These are phyloP conservation scores for Platanthera guangdongensis DNA, from an alignment of 106 monocot species.

Conservation along the genomic window DNA sequence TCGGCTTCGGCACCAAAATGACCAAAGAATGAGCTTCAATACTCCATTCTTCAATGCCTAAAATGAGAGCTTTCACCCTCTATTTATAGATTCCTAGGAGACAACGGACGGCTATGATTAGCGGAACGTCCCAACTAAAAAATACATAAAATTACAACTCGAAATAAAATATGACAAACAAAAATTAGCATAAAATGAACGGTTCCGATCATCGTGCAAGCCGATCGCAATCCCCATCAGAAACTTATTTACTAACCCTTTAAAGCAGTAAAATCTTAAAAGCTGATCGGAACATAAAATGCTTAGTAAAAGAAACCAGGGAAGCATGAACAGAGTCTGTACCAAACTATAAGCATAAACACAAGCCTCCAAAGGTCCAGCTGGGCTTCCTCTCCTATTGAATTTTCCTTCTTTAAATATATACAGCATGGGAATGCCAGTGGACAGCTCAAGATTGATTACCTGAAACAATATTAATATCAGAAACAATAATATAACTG, in stretches of 20 bases:
- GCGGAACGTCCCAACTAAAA: too few relatives aligned
- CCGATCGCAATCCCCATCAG: too few relatives aligned
- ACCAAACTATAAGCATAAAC: conserved; percentile 96
- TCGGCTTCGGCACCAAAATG: too few relatives aligned
- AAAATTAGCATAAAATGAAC: too few relatives aligned
- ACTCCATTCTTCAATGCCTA: too few relatives aligned
- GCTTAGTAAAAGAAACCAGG: neutral
- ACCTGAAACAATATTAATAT: conserved; percentile 36
- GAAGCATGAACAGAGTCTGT: conserved; percentile 11
- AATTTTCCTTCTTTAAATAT: conserved; percentile 93
- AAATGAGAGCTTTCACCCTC: too few relatives aligned
- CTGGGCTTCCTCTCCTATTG: conserved; percentile 82
- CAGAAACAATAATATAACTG: neutral
- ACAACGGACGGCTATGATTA: too few relatives aligned
- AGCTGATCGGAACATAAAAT: neutral
- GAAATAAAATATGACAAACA: too few relatives aligned
- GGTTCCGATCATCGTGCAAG: too few relatives aligned
- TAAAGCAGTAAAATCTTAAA: neutral
- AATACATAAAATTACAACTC: too few relatives aligned
- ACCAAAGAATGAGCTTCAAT: too few relatives aligned
- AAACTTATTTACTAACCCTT: neutral
- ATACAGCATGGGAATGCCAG: conserved; percentile 96
- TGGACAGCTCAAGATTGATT: conserved; percentile 82
- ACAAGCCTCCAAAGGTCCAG: conserved; percentile 69
- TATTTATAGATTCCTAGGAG: too few relatives aligned